A percentile compares a stretch with the other conserved stretches of the same genome.
These are phyloP conservation scores for Ganoderma lingzhi DNA, from an alignment of 1,284 basidiomycete genomes.

Conservation along the genomic window DNA sequence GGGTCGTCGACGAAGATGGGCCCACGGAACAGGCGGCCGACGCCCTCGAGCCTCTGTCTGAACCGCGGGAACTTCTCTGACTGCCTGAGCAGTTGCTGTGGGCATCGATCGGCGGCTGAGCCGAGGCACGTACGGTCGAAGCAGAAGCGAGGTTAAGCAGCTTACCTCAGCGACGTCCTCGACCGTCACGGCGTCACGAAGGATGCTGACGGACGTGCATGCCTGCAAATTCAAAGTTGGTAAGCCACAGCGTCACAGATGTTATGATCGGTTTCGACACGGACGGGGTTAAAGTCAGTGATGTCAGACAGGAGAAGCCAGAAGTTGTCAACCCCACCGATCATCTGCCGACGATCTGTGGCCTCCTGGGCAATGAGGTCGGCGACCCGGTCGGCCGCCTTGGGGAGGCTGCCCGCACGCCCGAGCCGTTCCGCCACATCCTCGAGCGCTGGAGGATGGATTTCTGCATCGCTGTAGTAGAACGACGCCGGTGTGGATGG, in stretches of 20 bases:
- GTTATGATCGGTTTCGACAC: background rate
- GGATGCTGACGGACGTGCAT: constrained; percentile 36
- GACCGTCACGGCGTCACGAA: constrained; percentile 33
- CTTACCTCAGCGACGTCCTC: constrained; percentile 32
- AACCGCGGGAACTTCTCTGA: constrained; percentile 39
- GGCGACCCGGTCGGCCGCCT: constrained; percentile 16
- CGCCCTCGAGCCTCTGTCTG: constrained; percentile 35
- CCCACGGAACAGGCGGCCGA: constrained; percentile 38
- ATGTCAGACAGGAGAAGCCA: constrained; percentile 40
- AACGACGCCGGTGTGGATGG: constrained; percentile 29
- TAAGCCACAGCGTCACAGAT: background rate
- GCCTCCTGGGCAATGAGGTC: constrained; percentile 31
- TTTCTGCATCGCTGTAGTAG: constrained; percentile 30
- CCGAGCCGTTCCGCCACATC: constrained; percentile 24
- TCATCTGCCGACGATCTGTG: constrained; percentile 35
- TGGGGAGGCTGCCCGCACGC: constrained; percentile 10
- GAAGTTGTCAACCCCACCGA: constrained; percentile 43
- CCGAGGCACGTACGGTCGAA: background rate
- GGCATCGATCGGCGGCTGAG: background rate
- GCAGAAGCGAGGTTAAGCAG: background rate
- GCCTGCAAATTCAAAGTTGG: constrained; percentile 24
- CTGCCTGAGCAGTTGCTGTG: constrained; percentile 24
- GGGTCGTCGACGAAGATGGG: constrained; percentile 41
- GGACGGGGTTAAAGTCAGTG: constrained; percentile 43
- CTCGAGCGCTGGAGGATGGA: constrained; percentile 23